phyloP scores from a whole-genome alignment of 225 moss, liverwort and hornwort genomes.

The Anthoceros angustus region DNA sequence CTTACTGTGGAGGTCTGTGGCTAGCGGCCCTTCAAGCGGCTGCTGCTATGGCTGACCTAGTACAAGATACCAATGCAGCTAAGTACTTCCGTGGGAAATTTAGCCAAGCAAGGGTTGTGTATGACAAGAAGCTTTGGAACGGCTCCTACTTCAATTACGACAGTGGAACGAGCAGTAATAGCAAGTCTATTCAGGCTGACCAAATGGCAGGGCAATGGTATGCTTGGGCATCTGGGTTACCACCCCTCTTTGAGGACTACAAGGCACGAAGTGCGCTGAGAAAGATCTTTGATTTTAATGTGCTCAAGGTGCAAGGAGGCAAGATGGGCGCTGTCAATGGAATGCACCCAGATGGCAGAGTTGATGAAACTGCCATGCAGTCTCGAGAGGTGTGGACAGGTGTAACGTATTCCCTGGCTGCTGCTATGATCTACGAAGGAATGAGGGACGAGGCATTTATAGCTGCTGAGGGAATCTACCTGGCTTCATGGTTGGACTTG shows the following conservation, averaged over 20 bases:
- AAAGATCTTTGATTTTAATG: conserved; percentile 85
- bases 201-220: conserved; percentile 99
- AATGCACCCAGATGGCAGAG: conserved; percentile 79
- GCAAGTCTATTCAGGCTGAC: conserved; percentile 83
- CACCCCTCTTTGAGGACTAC: conserved; percentile 72
- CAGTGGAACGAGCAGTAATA: conserved; percentile 61
- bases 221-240: conserved; percentile 83
- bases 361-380: conserved; percentile 94
- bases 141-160: conserved; percentile 87
- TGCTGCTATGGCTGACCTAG: conserved; percentile 59
- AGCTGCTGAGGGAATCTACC: conserved; percentile 75
- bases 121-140: conserved; percentile 75
- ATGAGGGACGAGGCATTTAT: conserved; percentile 76
- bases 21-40: conserved; percentile 87
- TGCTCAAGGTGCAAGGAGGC: conserved; percentile 76
- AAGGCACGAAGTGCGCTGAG: conserved; percentile 75
- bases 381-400: conserved; percentile 96
- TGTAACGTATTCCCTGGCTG: conserved; percentile 76
- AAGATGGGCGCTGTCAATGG: conserved; percentile 88
- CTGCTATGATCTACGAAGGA: conserved; percentile 91
- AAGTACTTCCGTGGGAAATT: conserved; percentile 76
- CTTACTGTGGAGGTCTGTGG: conserved; percentile 95
- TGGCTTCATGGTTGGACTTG: conserved; percentile 79
- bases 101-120: conserved; percentile 54
- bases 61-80: conserved; percentile 57